These are phyloP conservation scores for Russula abietina DNA, from an alignment of 768 basidiomycete species.

Conservation along the genomic window DNA sequence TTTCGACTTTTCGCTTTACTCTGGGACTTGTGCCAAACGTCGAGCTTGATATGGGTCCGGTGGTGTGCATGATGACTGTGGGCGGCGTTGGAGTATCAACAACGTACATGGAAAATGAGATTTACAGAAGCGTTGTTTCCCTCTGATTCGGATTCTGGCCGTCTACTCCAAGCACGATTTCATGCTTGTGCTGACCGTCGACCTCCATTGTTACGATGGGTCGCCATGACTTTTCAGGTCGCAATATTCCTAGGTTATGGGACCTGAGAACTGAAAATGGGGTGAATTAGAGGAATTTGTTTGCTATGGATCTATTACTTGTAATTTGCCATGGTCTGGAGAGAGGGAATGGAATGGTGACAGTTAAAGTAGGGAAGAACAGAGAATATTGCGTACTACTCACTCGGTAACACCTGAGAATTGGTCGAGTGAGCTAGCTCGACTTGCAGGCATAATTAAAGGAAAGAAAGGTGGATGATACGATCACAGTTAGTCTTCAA, in stretches of 20 bases:
- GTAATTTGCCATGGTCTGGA: slow-evolving; percentile 31
- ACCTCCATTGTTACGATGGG: slow-evolving; percentile 57
- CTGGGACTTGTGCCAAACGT: slow-evolving; percentile 51
- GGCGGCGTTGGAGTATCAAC: background rate
- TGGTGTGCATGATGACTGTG: slow-evolving; percentile 38
- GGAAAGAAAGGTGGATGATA: background rate
- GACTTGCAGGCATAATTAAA: background rate
- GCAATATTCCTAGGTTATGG: slow-evolving; percentile 38
- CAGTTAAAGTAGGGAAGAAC: background rate
- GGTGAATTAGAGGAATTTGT: background rate
- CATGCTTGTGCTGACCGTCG: slow-evolving; percentile 46
- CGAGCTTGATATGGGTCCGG: slow-evolving; percentile 44
- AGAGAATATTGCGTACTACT: background rate
- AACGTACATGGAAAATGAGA: slow-evolving; percentile 10
- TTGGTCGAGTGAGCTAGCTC: background rate
- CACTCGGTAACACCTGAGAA: background rate
- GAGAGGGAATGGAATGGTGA: background rate
- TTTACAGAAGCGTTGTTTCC: slow-evolving; percentile 48
- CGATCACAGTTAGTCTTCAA: background rate
- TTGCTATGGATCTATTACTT: slow-evolving; percentile 16
- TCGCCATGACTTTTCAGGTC: slow-evolving; percentile 60
- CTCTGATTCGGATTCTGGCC: slow-evolving; percentile 68
- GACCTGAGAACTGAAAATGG: slow-evolving; percentile 35
- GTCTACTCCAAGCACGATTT: slow-evolving; percentile 56
- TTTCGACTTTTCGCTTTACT: slow-evolving; percentile 56